Conservation (phyloP, 2,329 filamentous ascomycete species). For the Penicillium crustosum region DNA sequence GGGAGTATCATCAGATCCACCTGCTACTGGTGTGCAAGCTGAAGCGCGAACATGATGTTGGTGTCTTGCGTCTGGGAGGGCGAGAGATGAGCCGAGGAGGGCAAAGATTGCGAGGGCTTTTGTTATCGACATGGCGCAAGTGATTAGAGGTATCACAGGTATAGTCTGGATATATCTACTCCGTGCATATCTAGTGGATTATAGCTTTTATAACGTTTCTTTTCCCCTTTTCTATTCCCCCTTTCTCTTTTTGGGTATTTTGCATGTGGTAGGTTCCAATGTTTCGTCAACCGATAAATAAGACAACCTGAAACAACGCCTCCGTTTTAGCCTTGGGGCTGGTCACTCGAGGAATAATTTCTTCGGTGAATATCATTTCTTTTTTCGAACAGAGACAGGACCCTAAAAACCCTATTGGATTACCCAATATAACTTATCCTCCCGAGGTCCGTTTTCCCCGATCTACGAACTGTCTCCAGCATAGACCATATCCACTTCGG, state of each 20-base stretch:
- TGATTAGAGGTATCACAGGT: background rate
- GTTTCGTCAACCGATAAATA: background rate
- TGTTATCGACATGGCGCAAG: conserved; percentile 1
- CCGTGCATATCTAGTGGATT: background rate
- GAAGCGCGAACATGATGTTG: conserved; percentile 22
- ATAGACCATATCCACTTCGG: background rate
- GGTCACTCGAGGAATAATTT: conserved; percentile 19
- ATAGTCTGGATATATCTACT: background rate
- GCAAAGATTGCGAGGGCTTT: conserved; percentile 7
- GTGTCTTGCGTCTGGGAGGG: background rate
- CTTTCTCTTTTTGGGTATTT: background rate
- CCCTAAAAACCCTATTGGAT: background rate
- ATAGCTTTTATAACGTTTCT: background rate
- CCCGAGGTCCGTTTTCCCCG: background rate
- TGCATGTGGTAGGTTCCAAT: background rate
- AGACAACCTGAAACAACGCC: conserved; percentile 13
- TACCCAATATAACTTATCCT: background rate
- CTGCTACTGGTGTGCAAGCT: conserved; percentile 36
- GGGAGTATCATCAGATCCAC: conserved; percentile 45
- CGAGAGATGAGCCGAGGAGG: conserved; percentile 3
- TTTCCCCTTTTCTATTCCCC: too few relatives aligned
- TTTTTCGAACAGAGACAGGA: background rate
- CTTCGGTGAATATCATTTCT: background rate
- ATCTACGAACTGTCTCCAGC: background rate
- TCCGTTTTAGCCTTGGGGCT: background rate